Base-by-base conservation (phyloP, 768 basidiomycete genomes). In the Collybiopsis confluens region DNA sequence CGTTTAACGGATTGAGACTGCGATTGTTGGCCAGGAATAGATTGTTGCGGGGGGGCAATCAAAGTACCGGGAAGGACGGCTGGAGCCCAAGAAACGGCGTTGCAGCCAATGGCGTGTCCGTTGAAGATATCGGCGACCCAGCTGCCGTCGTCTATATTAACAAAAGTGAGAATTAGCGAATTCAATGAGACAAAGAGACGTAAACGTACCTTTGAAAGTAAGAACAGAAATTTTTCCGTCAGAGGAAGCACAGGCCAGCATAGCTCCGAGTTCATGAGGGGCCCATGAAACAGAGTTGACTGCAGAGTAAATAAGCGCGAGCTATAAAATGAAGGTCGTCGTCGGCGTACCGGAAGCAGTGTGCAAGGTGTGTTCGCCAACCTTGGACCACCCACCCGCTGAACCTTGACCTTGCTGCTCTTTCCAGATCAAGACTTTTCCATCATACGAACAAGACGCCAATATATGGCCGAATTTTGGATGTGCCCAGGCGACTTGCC, bases 241-340 rank as follows among this genome's bases (percentile, higher is more conserved):
- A 1, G 92, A 96, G 20, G 92, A 95, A 1, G 96, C 96, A 64
- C 97, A 99, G 3, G 93, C 96, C 37, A 98, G 79, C 58, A 98
- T 95, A 1, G 97, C 92, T 30, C 96, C 97, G 13, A 98, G 82
- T 66, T 98, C 96, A 61, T 97, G 94, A 2, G 97, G 94, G n/a
- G 96, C 96, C 97, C 97, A 99, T 0, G 92, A 92, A 20, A 98
- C 88, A 1, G 95, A 95, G 73, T 99, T 99, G 45, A 98, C 96
- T 96, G 42, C 4, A 54, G 43, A 37, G 26, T 23, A 21, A 8
- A 45, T 37, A 5, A 41, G 36, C n/a, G 27, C 38, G 10, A 2
- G 7, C 16, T 40, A 13, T n/a, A 18, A 9, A 24, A 4, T 18
- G 10, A 38, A 38, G 8, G 10, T 38, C n/a, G 13, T 2, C 30